These are phyloP conservation scores for Euclidium syriacum DNA, from an alignment of 345 rosid species.

Conservation along the genomic window DNA sequence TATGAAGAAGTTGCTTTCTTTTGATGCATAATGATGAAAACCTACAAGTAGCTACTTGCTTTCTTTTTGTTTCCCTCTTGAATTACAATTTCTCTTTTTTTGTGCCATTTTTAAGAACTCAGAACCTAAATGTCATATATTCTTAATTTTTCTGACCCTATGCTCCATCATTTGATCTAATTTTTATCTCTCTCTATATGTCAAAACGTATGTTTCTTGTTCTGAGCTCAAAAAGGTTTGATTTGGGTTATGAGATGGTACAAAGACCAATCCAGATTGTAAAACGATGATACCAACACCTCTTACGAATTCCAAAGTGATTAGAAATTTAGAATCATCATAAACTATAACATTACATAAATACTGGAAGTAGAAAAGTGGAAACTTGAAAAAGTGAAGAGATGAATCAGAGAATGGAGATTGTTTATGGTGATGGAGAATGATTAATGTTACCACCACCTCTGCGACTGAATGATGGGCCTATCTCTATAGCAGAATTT, in stretches of 20 bases:
- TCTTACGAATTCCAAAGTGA: no score
- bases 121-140: slow-evolving; percentile 27
- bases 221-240: neutral
- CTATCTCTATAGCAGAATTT: slow-evolving; percentile 15
- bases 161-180: neutral
- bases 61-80: slow-evolving; percentile 24
- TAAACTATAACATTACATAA: neutral
- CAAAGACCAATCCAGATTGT: neutral
- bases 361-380: neutral
- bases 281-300: no score
- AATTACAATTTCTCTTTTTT: neutral
- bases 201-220: neutral
- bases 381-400: neutral
- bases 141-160: neutral
- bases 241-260: no score
- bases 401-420: neutral
- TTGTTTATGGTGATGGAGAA: slow-evolving; percentile 3
- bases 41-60: slow-evolving; percentile 6
- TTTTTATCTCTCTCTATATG: neutral
- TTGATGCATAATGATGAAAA: neutral
- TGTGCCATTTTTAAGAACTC: slow-evolving; percentile 23
- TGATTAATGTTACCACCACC: slow-evolving; percentile 6
- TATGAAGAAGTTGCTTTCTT: neutral
- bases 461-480: slow-evolving; percentile 18
- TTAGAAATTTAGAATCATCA: neutral